Percentiles rank a stretch among this genome's conserved stretches.
Evolutionary conservation across 352 stramenopile species (phyloP).

Genomic region (Globisporangium carolinianum): DNA sequence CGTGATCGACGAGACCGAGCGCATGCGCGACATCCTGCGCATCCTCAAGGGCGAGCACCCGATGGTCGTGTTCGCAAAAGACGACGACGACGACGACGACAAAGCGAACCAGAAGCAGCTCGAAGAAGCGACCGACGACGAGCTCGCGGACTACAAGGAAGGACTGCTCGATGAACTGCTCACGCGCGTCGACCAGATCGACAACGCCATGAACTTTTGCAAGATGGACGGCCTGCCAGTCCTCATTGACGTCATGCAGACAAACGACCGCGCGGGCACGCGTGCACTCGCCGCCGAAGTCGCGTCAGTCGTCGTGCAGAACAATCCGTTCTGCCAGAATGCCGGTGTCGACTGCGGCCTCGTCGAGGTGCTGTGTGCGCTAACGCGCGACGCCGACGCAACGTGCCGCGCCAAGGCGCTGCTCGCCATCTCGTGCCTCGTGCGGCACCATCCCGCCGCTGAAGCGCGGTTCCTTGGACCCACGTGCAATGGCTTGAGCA

Average conservation of each 20-base stretch:
- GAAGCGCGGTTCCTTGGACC: slow-evolving; percentile 55
- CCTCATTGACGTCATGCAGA: slow-evolving; percentile 52
- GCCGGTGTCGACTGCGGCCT: slow-evolving; percentile 51
- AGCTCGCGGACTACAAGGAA: slow-evolving; percentile 78
- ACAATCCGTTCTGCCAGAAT: slow-evolving; percentile 81
- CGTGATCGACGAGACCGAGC: slow-evolving; percentile 82
- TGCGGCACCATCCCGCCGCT: slow-evolving; percentile 58
- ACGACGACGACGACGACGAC: slow-evolving; percentile 23
- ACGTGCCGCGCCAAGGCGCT: slow-evolving; percentile 73
- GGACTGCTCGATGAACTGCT: slow-evolving; percentile 77
- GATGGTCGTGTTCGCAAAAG: slow-evolving; percentile 48
- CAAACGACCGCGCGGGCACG: slow-evolving; percentile 39
- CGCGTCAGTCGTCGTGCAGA: slow-evolving; percentile 77
- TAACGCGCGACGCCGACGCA: slow-evolving; percentile 45
- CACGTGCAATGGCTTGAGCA: slow-evolving; percentile 43
- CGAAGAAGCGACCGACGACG: slow-evolving; percentile 39
- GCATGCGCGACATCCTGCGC: slow-evolving; percentile 76
- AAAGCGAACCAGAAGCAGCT: slow-evolving; percentile 18
- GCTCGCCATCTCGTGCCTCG: slow-evolving; percentile 77
- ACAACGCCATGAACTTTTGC: slow-evolving; percentile 85
- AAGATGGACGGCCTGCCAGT: slow-evolving; percentile 72
- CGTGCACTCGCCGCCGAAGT: slow-evolving; percentile 72
- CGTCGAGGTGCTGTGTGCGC: slow-evolving; percentile 58
- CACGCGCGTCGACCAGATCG: slow-evolving; percentile 81
- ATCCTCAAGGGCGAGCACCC: slow-evolving; percentile 77